Base-by-base conservation (phyloP, 805 yeast species). In the Ogataea thermomethanolica region DNA sequence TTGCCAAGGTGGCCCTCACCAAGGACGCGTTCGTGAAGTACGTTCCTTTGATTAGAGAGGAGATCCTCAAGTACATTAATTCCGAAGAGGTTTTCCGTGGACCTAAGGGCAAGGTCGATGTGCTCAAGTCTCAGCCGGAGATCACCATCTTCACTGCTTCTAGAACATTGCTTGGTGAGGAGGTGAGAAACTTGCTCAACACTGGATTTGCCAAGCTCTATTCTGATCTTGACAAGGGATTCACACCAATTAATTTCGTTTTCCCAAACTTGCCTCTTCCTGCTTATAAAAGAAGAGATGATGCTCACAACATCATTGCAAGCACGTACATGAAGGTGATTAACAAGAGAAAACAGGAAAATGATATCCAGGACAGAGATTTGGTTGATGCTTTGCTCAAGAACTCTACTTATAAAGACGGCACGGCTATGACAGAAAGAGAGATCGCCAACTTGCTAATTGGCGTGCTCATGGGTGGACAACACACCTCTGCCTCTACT, bases 401-500 rank as follows among this genome's bases (percentile, higher is more conserved):
- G 54, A 73, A 71, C 53, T 83, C 90, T 29, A 79, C 86, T 44
- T 93, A 93, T 70, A 90, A 87, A 64, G 98, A 93, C 61, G 99
- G 99, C 54, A 80, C 81, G 35, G 74, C 75, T 58, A 90, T 93
- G 97, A 83, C 96, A 21, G 99, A 93, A 64, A 81, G 82, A 62
- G 95, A 93, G 68, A 88, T 93, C 58, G 93, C 98, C 35, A 85
- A 90, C 66, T 72, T 93, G 64, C 71, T 89, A 63, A 91, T 93
- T 65, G 99, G 98, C 64, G 84, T 93, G 40, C 73, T 93, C 46
- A 93, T 93, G 99, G 99, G 99, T 56, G 99, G 99, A 48, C 99
- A 93, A 71, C 99, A 93, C 65, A 93, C 99, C 21, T 84, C 95
- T 48, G 93, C 98, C 31, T 77, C 98, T 17, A 93, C 99, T 15